Percentiles rank a stretch among this genome's conserved stretches.
These are phyloP conservation scores for Brachypodium distachyon DNA, from an alignment of 202 grass and related monocot species.

Conservation along the genomic window DNA sequence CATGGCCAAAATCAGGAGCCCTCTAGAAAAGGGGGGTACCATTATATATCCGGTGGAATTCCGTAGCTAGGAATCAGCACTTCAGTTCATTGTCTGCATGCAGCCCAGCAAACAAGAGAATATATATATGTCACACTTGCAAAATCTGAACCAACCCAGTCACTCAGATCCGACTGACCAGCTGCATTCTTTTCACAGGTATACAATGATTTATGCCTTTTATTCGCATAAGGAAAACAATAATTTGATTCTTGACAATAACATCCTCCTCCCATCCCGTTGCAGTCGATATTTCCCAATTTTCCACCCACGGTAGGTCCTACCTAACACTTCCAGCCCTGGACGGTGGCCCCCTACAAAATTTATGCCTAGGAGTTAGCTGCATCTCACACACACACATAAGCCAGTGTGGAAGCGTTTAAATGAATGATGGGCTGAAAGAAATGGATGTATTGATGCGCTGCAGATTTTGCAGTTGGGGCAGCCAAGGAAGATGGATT, in stretches of 20 bases:
- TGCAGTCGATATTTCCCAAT: not conserved
- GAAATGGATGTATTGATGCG: not conserved
- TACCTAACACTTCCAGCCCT: not conserved
- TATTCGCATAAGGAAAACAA: not conserved
- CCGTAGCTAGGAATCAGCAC: no score
- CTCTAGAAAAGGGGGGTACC: not conserved
- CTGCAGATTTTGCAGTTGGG: conserved; percentile 3
- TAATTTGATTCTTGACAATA: not conserved
- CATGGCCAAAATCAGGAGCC: no score
- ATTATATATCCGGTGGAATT: not conserved
- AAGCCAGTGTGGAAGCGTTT: not conserved
- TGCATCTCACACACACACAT: not conserved
- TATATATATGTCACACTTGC: no score
- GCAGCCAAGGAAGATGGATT: not conserved
- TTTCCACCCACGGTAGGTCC: not conserved
- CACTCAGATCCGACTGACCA: not conserved
- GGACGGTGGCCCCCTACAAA: not conserved
- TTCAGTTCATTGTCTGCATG: no score
- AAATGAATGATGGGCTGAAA: not conserved
- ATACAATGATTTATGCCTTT: not conserved
- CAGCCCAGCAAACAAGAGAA: no score
- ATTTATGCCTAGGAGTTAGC: not conserved
- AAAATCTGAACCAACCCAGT: no score
- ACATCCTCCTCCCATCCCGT: not conserved
- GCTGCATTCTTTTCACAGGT: not conserved